These are phyloP conservation scores for Chlamydomonas schloesseri DNA, from an alignment of 139 green algal genomes.

Conservation along the genomic window DNA sequence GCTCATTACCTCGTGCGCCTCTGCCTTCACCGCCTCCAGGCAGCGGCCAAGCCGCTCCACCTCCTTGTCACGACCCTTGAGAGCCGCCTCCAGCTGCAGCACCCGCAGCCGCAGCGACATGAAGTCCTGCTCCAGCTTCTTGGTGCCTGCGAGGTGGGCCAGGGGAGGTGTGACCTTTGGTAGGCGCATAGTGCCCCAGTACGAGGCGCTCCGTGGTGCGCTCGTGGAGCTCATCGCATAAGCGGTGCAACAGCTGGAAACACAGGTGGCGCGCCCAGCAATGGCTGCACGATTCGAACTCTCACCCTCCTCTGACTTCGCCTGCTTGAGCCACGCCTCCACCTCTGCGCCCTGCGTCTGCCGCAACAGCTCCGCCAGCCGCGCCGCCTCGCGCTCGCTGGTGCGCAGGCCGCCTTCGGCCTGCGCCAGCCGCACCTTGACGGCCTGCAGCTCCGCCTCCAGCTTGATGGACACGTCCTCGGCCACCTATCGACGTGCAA, in stretches of 20 bases:
- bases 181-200: no score
- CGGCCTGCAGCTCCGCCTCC: constrained; percentile 50
- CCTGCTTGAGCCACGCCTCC: constrained; percentile 36
- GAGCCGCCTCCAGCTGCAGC: constrained; percentile 44
- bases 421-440: constrained; percentile 33
- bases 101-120: constrained; percentile 30
- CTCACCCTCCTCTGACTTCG: constrained; percentile 50
- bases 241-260: no score
- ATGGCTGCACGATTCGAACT: no score
- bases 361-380: constrained; percentile 45
- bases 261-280: no score
- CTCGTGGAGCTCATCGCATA: no score
- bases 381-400: constrained; percentile 41
- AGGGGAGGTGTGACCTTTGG: no score
- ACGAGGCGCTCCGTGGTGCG: no score
- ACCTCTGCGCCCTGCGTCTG: constrained; percentile 39
- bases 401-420: constrained; percentile 38
- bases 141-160: background rate
- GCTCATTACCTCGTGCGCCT: constrained; percentile 40
- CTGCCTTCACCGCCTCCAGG: background rate
- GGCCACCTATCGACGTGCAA: constrained; percentile 29
- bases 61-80: constrained; percentile 48
- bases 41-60: constrained; percentile 18
- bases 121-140: constrained; percentile 45
- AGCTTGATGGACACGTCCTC: constrained; percentile 53